Percentiles rank a stretch among this genome's conserved stretches.
Conservation (phyloP, 208 protist species). For the Wallacemonas collosoma region DNA sequence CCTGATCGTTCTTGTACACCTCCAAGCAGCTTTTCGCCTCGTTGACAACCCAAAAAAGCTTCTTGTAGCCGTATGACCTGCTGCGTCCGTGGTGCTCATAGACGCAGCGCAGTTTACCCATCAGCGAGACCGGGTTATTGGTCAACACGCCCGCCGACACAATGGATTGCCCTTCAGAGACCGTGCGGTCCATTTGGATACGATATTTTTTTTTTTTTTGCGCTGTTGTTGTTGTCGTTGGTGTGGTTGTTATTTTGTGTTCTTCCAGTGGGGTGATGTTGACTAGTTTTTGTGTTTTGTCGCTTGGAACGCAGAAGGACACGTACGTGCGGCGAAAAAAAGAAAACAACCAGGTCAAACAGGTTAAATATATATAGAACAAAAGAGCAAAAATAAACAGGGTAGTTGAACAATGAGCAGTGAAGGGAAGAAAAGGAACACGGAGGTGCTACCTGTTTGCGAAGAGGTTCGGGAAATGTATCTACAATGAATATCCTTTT, state of each 20-base stretch:
- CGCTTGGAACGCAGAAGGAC: no score
- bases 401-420: no score
- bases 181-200: slow-evolving; percentile 3
- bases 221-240: background rate
- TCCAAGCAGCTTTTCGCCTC: slow-evolving; percentile 48
- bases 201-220: background rate
- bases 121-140: slow-evolving; percentile 18
- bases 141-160: slow-evolving; percentile 1
- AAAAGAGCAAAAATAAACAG: background rate
- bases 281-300: no score
- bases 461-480: no score
- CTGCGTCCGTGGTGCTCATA: slow-evolving; percentile 44
- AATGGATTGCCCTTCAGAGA: background rate
- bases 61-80: slow-evolving; percentile 66
- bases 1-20: slow-evolving; percentile 89
- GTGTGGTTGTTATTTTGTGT: no score
- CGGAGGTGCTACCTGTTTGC: no score
- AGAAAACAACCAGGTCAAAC: background rate
- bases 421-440: no score
- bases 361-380: background rate
- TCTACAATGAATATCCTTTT: no score
- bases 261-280: no score
- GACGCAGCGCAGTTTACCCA: slow-evolving; percentile 75
- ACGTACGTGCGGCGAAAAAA: background rate
- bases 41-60: slow-evolving; percentile 84